A percentile compares a stretch with the other conserved stretches of the same genome.
Evolutionary conservation across 2,329 filamentous ascomycete species (phyloP).

Genomic region (Meredithiella fracta): DNA sequence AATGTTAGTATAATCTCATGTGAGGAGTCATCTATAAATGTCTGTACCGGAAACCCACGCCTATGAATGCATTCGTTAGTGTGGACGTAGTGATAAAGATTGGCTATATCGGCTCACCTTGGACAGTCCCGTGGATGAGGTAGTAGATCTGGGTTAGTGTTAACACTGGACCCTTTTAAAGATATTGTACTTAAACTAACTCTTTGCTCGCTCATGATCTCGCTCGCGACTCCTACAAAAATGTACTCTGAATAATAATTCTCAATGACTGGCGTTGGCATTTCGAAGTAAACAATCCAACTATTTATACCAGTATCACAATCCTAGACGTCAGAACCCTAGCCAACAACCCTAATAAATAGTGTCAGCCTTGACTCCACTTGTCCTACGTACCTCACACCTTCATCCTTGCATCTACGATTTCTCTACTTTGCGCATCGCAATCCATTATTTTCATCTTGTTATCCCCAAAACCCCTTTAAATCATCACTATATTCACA

Average conservation of each 20-base stretch:
- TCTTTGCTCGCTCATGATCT: no score
- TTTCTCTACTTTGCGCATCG: not conserved
- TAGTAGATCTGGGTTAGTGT: slow-evolving; percentile 36
- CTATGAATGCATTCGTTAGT: slow-evolving; percentile 20
- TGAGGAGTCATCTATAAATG: not conserved
- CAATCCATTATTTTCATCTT: not conserved
- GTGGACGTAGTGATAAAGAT: not conserved
- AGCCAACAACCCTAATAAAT: not conserved
- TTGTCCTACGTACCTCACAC: not conserved
- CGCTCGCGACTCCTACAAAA: no score
- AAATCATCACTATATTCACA: not conserved
- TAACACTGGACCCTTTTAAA: not conserved
- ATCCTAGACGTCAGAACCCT: not conserved
- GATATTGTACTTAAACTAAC: not conserved
- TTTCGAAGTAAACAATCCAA: no score
- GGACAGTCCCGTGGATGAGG: slow-evolving; percentile 46
- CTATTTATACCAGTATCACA: no score
- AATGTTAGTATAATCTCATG: not conserved
- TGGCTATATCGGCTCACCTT: slow-evolving; percentile 34
- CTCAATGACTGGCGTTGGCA: no score
- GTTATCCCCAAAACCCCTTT: not conserved
- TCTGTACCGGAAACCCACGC: slow-evolving; percentile 40
- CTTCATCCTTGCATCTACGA: not conserved
- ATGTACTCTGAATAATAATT: no score
- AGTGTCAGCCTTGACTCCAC: not conserved